phyloP scores from a whole-genome alignment of 148 eudicot genomes.

The Nepenthes gracilis region DNA sequence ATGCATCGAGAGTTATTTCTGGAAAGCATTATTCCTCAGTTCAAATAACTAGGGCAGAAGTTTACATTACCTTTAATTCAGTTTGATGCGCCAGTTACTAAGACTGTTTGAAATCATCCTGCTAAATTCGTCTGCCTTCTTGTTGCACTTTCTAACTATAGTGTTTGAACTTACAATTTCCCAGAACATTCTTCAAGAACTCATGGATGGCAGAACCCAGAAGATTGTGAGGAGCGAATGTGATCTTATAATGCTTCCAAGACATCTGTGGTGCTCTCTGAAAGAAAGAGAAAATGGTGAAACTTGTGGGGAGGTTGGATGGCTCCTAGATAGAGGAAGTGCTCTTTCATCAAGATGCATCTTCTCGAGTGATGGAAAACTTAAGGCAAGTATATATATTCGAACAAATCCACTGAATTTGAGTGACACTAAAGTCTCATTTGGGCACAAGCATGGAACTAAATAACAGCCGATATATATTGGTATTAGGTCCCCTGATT shows the following conservation, averaged over 20 bases:
- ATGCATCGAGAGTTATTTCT: too few relatives aligned
- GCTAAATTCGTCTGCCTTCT: background rate
- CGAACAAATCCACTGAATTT: background rate
- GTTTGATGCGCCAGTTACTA: too few relatives aligned
- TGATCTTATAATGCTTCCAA: constrained; percentile 48
- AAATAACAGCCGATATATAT: too few relatives aligned
- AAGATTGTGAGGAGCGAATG: constrained; percentile 39
- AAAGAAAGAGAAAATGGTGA: constrained; percentile 35
- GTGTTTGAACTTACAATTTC: background rate
- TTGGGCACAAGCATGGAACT: too few relatives aligned
- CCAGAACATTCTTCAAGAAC: constrained; percentile 39
- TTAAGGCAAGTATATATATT: constrained; percentile 35
- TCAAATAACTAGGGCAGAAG: too few relatives aligned
- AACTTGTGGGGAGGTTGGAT: constrained; percentile 69
- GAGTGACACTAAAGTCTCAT: too few relatives aligned
- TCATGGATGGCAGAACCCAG: constrained; percentile 22
- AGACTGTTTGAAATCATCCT: too few relatives aligned
- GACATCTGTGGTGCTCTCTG: constrained; percentile 74
- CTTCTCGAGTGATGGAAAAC: constrained; percentile 40
- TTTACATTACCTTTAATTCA: too few relatives aligned
- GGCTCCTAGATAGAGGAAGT: constrained; percentile 57
- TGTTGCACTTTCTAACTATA: constrained; percentile 1
- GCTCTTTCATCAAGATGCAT: constrained; percentile 73
- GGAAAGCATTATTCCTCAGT: too few relatives aligned
- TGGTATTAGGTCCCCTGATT: too few relatives aligned